phyloP scores from a whole-genome alignment of 345 rosid genomes.

The Lenwebbia sp. region DNA sequence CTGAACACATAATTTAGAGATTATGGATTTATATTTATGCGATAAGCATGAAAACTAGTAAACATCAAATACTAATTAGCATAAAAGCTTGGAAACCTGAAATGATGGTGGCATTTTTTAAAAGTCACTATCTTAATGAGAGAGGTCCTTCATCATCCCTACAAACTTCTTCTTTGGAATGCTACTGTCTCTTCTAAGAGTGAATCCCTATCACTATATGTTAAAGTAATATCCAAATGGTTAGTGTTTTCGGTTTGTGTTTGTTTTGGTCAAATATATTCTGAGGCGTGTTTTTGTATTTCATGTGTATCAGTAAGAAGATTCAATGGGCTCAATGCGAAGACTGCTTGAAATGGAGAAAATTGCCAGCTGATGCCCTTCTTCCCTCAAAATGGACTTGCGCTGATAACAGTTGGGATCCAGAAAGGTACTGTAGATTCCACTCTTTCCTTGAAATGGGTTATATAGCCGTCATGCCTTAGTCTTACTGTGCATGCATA shows the following conservation, averaged over 20 bases:
- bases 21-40: not conserved
- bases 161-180: not conserved
- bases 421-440: constrained; percentile 35
- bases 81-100: not conserved
- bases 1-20: not conserved
- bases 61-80: not conserved
- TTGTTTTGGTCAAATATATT: not conserved
- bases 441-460: not conserved
- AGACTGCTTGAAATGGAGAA: constrained; percentile 70
- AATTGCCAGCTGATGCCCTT: constrained; percentile 43
- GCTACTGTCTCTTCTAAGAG: not conserved
- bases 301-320: constrained; percentile 31
- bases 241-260: not conserved
- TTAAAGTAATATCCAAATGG: not conserved
- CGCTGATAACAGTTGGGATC: constrained; percentile 52
- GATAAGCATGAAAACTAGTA: not conserved
- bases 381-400: constrained; percentile 73
- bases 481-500: not conserved
- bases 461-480: not conserved
- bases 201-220: not conserved
- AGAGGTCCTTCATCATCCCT: not conserved
- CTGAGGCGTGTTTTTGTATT: not conserved
- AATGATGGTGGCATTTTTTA: not conserved
- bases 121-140: not conserved
- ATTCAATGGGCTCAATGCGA: constrained; percentile 73